Evolutionary conservation across 2,329 filamentous ascomycete species (phyloP).

Genomic region (Alternaria brassicicola): DNA sequence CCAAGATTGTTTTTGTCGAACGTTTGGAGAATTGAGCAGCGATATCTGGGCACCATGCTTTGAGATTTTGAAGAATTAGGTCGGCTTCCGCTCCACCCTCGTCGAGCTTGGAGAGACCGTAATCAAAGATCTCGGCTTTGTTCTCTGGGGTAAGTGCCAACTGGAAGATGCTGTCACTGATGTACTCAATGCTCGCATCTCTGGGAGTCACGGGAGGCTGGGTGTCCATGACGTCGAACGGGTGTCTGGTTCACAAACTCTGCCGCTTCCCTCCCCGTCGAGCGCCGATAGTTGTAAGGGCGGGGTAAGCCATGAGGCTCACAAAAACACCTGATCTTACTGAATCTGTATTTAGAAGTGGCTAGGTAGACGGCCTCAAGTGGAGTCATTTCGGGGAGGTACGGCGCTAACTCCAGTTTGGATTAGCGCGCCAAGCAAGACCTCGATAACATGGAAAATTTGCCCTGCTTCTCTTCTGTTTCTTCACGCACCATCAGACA

Average conservation of each 20-base stretch:
- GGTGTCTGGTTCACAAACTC: not conserved
- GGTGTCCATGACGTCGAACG: not conserved
- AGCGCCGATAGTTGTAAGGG: not conserved
- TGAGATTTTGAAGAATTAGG: constrained; percentile 10
- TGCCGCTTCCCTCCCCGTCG: not conserved
- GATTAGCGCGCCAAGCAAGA: constrained; percentile 16
- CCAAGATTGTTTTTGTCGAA: constrained; percentile 12
- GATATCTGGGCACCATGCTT: constrained; percentile 10
- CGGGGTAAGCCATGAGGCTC: not conserved
- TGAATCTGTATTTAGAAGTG: not conserved
- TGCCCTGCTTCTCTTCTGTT: constrained; percentile 12
- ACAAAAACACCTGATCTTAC: not conserved
- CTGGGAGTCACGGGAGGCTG: not conserved
- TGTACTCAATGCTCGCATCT: constrained; percentile 3
- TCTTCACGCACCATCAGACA: constrained; percentile 49
- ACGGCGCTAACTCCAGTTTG: not conserved
- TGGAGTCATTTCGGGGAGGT: not conserved
- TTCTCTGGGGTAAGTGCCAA: constrained; percentile 14
- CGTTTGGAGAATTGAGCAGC: constrained; percentile 11
- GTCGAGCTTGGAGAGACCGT: constrained; percentile 10
- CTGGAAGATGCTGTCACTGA: constrained; percentile 14
- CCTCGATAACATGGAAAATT: constrained; percentile 31
- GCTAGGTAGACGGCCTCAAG: not conserved
- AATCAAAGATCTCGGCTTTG: constrained; percentile 18
- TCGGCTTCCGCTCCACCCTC: constrained; percentile 6